Conservation (phyloP, 208 protist genomes). For the Acanthamoeba culbertsoni region DNA sequence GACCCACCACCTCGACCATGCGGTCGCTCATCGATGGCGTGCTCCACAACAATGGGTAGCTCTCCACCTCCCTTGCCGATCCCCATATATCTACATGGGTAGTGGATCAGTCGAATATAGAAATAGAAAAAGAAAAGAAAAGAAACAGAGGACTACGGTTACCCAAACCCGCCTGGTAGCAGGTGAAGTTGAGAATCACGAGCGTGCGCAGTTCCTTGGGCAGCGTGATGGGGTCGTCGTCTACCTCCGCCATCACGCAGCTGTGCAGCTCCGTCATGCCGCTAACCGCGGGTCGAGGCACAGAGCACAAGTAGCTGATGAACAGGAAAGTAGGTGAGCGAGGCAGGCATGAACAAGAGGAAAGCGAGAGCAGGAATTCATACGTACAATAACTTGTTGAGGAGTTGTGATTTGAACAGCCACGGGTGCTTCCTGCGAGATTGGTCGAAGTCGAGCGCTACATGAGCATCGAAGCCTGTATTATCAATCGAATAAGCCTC, state of each 20-base stretch:
- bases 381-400: constrained; percentile 34
- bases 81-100: not conserved
- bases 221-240: not conserved
- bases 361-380: not conserved
- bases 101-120: not conserved
- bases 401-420: not conserved
- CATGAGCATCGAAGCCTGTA: not conserved
- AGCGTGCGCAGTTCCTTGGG: not conserved
- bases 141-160: not conserved
- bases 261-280: constrained; percentile 5
- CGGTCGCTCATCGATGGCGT: not conserved
- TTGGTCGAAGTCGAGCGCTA: not conserved
- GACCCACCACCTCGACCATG: constrained; percentile 12
- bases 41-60: not conserved
- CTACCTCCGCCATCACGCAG: constrained; percentile 19
- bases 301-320: not conserved
- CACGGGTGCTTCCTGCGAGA: not conserved
- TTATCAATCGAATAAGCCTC: not conserved
- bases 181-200: constrained; percentile 39
- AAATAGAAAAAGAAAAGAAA: not conserved
- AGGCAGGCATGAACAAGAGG: not conserved
- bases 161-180: constrained; percentile 5
- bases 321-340: not conserved
- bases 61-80: not conserved
- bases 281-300: not conserved